These are phyloP conservation scores for Hygrophila difformis DNA, from an alignment of 257 asterid species.

Conservation along the genomic window DNA sequence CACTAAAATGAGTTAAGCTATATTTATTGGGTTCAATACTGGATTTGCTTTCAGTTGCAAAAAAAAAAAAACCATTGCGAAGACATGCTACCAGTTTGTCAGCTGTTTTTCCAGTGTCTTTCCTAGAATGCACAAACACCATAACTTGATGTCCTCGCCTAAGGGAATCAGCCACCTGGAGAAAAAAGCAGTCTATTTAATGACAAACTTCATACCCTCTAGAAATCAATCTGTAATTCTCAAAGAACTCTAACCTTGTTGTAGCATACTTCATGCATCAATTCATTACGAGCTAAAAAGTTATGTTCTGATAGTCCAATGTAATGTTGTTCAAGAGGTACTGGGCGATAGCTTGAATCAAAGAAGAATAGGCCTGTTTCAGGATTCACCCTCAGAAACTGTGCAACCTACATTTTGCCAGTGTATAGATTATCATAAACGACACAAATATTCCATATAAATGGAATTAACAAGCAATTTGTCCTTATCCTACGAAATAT, in stretches of 20 bases:
- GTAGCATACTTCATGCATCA: slow-evolving; percentile 84
- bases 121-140: slow-evolving; percentile 98
- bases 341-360: slow-evolving; percentile 94
- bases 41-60: no score
- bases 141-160: slow-evolving; percentile 90
- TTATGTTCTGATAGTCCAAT: slow-evolving; percentile 83
- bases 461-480: slow-evolving; percentile 11
- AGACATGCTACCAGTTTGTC: slow-evolving; percentile 63
- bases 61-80: neutral
- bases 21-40: no score
- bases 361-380: slow-evolving; percentile 90
- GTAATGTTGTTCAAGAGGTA: slow-evolving; percentile 94
- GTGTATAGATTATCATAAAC: slow-evolving; percentile 12
- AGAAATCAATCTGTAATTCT: slow-evolving; percentile 11
- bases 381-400: slow-evolving; percentile 89
- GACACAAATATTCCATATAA: slow-evolving; percentile 10
- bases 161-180: slow-evolving; percentile 78
- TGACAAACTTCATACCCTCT: slow-evolving; percentile 10
- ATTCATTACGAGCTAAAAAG: slow-evolving; percentile 70
- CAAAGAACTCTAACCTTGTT: slow-evolving; percentile 48
- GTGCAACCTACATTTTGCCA: slow-evolving; percentile 65
- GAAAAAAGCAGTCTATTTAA: slow-evolving; percentile 9
- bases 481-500: neutral
- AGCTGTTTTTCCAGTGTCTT: slow-evolving; percentile 95
- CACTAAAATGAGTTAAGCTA: no score